These are phyloP conservation scores for Serendipita sp. DNA, from an alignment of 768 basidiomycete species.

Conservation along the genomic window DNA sequence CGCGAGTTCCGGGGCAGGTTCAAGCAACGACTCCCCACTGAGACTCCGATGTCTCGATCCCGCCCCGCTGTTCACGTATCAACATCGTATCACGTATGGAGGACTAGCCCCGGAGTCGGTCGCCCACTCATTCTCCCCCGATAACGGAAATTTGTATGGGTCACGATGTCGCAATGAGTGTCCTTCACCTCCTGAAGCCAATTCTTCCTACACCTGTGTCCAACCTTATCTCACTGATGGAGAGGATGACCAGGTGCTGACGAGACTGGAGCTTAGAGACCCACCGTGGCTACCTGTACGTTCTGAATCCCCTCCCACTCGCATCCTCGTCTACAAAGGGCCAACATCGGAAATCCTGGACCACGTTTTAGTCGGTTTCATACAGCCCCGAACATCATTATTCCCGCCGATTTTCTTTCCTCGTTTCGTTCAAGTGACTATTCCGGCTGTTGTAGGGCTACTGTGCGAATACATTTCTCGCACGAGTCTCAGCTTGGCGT, in stretches of 20 bases:
- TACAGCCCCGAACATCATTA: conserved; percentile 26
- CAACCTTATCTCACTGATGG: conserved; percentile 23
- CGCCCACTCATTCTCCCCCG: conserved; percentile 5
- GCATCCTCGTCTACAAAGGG: conserved; percentile 61
- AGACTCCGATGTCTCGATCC: conserved; percentile 42
- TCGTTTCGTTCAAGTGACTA: background rate
- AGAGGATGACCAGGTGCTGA: conserved; percentile 23
- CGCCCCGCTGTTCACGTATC: conserved; percentile 31
- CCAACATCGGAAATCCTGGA: conserved; percentile 26
- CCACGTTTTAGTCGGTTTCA: conserved; percentile 37
- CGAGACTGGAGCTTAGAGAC: conserved; percentile 36
- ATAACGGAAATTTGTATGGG: conserved; percentile 11
- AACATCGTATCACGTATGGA: conserved; percentile 27
- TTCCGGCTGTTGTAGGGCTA: background rate
- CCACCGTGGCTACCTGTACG: conserved; percentile 4
- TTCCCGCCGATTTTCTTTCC: background rate
- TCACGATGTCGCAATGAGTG: conserved; percentile 17
- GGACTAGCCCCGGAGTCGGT: conserved; percentile 21
- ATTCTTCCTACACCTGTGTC: conserved; percentile 30
- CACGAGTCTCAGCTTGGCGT: conserved; percentile 43
- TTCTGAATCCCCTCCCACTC: conserved; percentile 15
- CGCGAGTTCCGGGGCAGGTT: conserved; percentile 9
- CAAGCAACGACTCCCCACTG: conserved; percentile 7
- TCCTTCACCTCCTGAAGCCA: conserved; percentile 14
- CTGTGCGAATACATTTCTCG: background rate